Conservation (phyloP, 2,329 filamentous ascomycete genomes). For the Alternaria burnsii region DNA sequence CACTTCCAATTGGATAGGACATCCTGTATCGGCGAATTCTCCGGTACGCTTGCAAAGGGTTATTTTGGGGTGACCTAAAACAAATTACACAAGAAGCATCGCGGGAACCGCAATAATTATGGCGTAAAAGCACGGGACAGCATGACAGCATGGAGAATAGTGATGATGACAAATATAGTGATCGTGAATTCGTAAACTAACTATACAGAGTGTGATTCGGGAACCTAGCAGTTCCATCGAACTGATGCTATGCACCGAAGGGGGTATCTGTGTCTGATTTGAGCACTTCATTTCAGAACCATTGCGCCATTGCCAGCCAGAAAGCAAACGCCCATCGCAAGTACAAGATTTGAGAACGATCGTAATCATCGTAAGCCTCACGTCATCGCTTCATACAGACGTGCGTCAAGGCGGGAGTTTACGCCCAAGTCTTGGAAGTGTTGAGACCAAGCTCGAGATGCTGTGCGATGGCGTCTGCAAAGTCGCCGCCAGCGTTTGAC, state of each 20-base stretch:
- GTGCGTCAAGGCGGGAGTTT: background rate
- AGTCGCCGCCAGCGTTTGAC: conserved; percentile 45
- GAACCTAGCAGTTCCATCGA: conserved; percentile 15
- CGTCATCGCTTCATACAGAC: background rate
- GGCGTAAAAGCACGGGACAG: background rate
- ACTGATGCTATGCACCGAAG: conserved; percentile 11
- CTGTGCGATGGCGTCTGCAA: conserved; percentile 48
- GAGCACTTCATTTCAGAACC: conserved; percentile 44
- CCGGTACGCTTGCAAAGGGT: background rate
- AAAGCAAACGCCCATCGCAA: conserved; percentile 8
- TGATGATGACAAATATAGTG: background rate
- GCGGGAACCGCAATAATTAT: background rate
- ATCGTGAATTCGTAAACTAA: conserved; percentile 8
- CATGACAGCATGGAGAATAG: background rate
- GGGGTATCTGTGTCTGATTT: conserved; percentile 41
- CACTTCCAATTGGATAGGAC: background rate
- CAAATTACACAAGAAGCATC: background rate
- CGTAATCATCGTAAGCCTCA: background rate
- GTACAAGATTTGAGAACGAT: conserved; percentile 3
- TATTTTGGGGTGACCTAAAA: conserved; percentile 1
- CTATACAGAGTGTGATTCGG: conserved; percentile 2
- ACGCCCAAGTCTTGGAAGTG: conserved; percentile 42
- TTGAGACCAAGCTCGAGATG: conserved; percentile 42
- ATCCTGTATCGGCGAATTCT: background rate
- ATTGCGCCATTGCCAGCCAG: conserved; percentile 23